Conservation (phyloP, 371 early-diverging fungal genomes). For the Zychaea mexicana region DNA sequence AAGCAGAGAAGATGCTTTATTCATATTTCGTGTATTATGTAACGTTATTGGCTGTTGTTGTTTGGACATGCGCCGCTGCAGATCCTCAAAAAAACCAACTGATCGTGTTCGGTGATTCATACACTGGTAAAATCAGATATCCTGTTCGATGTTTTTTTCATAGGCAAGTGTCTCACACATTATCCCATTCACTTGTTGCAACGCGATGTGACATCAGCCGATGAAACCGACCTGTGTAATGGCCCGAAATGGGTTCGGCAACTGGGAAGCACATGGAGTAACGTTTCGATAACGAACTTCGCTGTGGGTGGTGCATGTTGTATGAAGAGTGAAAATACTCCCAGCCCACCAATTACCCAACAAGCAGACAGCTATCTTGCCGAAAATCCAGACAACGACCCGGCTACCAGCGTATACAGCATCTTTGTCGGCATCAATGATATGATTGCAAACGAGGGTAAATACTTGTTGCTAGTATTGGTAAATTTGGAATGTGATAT, state of each 20-base stretch:
- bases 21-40: not conserved
- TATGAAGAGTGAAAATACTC: not conserved
- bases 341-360: not conserved
- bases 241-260: constrained; percentile 16
- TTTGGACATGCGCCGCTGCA: not conserved
- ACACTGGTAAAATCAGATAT: constrained; percentile 4
- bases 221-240: constrained; percentile 2
- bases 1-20: not conserved
- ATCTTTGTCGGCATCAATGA: constrained; percentile 19
- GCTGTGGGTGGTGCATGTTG: constrained; percentile 18
- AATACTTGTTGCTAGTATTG: no score
- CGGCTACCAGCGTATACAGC: not conserved
- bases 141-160: not conserved
- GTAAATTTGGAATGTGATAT: no score
- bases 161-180: not conserved
- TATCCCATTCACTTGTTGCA: no score
- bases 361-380: not conserved
- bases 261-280: constrained; percentile 8
- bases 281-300: constrained; percentile 6
- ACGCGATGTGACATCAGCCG: constrained; percentile 5
- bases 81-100: not conserved
- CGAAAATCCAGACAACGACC: not conserved
- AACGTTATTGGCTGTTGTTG: not conserved
- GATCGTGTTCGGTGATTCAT: constrained; percentile 16
- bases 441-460: constrained; percentile 4